Evolutionary conservation across 345 rosid species (phyloP).

Genomic region (Eutrema yunnanense): DNA sequence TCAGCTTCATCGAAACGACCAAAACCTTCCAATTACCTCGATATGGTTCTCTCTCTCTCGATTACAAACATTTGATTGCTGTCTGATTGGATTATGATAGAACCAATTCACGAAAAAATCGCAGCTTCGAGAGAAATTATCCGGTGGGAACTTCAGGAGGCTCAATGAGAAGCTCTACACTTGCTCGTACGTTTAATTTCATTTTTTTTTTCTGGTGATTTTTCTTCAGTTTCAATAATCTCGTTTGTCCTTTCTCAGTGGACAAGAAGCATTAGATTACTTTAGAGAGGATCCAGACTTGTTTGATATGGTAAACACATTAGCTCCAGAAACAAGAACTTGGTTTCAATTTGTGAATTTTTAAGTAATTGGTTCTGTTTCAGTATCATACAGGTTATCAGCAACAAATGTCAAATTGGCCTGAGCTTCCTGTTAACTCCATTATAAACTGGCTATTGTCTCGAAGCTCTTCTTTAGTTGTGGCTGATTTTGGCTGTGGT

Average conservation of each 20-base stretch:
- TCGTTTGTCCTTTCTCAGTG: conserved; percentile 44
- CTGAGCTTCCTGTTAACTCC: conserved; percentile 78
- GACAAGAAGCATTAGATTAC: conserved; percentile 74
- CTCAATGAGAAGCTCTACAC: conserved; percentile 89
- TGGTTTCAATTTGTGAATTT: background rate
- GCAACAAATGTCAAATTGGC: conserved; percentile 96
- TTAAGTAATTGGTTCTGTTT: background rate
- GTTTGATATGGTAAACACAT: conserved; percentile 65
- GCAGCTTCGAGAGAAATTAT: conserved; percentile 62
- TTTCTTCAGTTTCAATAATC: too few relatives aligned
- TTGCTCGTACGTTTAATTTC: conserved; percentile 50
- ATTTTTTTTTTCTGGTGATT: background rate
- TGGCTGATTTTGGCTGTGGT: conserved; percentile 99
- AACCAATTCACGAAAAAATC: background rate
- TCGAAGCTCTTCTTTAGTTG: conserved; percentile 60
- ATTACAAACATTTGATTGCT: background rate
- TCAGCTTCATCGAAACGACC: conserved; percentile 30
- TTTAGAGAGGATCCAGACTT: conserved; percentile 71
- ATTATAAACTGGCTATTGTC: conserved; percentile 60
- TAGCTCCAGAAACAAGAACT: background rate
- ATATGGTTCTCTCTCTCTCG: conserved; percentile 34
- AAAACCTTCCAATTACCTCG: conserved; percentile 44
- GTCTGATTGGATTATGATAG: background rate
- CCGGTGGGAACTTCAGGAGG: conserved; percentile 90
- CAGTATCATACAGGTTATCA: conserved; percentile 97